Evolutionary conservation across 2,329 filamentous ascomycete genomes (phyloP), one percentile per base, ranked within the genome.

Genomic region (Stemphylium vesicarium): DNA sequence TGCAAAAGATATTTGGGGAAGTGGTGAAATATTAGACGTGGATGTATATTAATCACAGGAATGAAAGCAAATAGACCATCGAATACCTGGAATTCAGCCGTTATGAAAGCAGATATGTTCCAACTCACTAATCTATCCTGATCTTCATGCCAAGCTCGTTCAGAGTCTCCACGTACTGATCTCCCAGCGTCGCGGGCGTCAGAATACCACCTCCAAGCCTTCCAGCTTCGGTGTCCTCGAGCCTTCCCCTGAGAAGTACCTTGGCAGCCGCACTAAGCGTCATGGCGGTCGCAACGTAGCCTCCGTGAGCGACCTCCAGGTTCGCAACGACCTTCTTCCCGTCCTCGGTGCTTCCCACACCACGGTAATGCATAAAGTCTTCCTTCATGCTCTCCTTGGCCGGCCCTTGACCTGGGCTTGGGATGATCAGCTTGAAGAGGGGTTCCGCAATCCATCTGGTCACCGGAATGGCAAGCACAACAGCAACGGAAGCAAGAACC

Each of bases 171-270:
- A 92, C 78, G 66, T 85, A 89, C 9, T 80, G 77, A 62, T 88
- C 85, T 1, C 90, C 90, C 2, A 93, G 77, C 49, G 84, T 89
- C 0, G 89, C 88, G 0, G 90, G 86, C 1, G 90, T 93, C 58
- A 90, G 84, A 20, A 91, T 77, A 2, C 89, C 90, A 15, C 89
- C 89, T 1, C 80, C 80, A 11, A 91, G 76, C 32, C 81, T 74
- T 42, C 81, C 78, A 9, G 80, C 81, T 33, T 76, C 68, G 2
- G 85, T 76, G 12, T 86, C 71, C 16, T 73, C 64, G 3, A 75
- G 47, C 26, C 68, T 81, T 35, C 89, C 87, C 53, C 88, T 80
- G 13, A 92, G 76, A 29, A 93, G 78, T 0, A 86, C 85, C 35
- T 84, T 76, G 4, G 88, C 89, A 11, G 83, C 89, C 64, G 91